Conservation (phyloP, 2,329 filamentous ascomycete genomes). For the Alternaria conjuncta region DNA sequence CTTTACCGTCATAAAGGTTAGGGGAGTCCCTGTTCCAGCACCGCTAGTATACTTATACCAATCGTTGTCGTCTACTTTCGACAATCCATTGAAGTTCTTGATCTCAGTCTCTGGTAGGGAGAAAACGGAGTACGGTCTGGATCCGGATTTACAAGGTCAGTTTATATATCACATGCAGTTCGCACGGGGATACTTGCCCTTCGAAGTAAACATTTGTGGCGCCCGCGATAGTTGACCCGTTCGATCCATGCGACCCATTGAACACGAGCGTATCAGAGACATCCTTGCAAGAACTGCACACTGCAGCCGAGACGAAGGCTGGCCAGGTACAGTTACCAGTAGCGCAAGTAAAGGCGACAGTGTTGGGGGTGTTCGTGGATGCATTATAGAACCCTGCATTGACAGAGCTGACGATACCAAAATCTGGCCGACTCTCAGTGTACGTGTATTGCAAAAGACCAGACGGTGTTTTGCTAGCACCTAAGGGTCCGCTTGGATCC, state of each 20-base stretch:
- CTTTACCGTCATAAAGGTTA: neutral
- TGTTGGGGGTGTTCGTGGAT: neutral
- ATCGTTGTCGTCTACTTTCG: neutral
- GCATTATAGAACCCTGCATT: conserved; percentile 12
- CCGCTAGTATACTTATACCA: neutral
- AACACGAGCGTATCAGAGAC: neutral
- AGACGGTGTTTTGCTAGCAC: neutral
- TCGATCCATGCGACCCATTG: neutral
- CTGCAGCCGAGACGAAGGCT: conserved; percentile 5
- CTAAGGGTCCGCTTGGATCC: neutral
- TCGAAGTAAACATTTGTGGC: rapidly evolving
- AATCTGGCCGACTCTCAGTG: conserved; percentile 4
- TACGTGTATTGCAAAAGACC: neutral
- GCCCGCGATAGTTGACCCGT: neutral
- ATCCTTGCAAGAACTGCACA: conserved; percentile 15
- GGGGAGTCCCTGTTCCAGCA: neutral
- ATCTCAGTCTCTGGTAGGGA: neutral
- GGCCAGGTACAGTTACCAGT: conserved; percentile 20
- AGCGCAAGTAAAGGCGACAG: conserved; percentile 1
- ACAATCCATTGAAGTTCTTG: neutral
- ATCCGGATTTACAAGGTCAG: neutral
- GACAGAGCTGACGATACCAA: conserved; percentile 16
- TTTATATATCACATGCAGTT: rapidly evolving
- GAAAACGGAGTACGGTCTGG: neutral
- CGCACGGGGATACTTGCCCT: neutral